A percentile compares a stretch with the other conserved stretches of the same genome.
Conservation (phyloP, 2,329 filamentous ascomycete species). For the Pyrenophora seminiperda region DNA sequence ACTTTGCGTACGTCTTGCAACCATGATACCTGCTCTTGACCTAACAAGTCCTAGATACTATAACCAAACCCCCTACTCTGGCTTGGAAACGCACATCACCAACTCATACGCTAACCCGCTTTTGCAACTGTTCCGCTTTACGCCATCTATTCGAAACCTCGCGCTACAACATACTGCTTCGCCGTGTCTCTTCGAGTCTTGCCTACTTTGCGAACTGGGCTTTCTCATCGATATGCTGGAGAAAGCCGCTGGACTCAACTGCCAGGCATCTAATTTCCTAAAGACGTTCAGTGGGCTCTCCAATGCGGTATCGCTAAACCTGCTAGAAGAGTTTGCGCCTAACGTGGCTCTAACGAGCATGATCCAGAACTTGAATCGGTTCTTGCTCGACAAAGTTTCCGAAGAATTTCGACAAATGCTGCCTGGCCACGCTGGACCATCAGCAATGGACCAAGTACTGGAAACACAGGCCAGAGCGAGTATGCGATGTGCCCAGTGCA, state of each 20-base stretch:
- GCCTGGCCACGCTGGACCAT: slow-evolving; percentile 58
- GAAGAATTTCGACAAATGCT: slow-evolving; percentile 74
- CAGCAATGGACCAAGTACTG: slow-evolving; percentile 73
- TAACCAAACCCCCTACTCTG: slow-evolving; percentile 90
- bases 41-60: slow-evolving; percentile 68
- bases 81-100: slow-evolving; percentile 91
- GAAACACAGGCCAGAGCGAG: slow-evolving; percentile 72
- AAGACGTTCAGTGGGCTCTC: slow-evolving; percentile 85
- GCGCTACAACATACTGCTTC: slow-evolving; percentile 88
- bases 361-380: slow-evolving; percentile 84
- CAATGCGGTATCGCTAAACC: slow-evolving; percentile 74
- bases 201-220: slow-evolving; percentile 89
- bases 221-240: slow-evolving; percentile 98
- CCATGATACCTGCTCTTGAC: background rate
- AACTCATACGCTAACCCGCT: slow-evolving; percentile 96
- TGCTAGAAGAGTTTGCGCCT: slow-evolving; percentile 82
- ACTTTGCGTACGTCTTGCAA: slow-evolving; percentile 72
- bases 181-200: slow-evolving; percentile 79
- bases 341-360: slow-evolving; percentile 76
- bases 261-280: slow-evolving; percentile 92
- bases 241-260: slow-evolving; percentile 91
- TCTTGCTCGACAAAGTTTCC: slow-evolving; percentile 80
- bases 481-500: slow-evolving; percentile 85
- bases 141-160: slow-evolving; percentile 83
- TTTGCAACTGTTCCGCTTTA: slow-evolving; percentile 89